A percentile compares a stretch with the other conserved stretches of the same genome.
Conservation (phyloP, 306 rosid genomes). For the Mimosa pudica region DNA sequence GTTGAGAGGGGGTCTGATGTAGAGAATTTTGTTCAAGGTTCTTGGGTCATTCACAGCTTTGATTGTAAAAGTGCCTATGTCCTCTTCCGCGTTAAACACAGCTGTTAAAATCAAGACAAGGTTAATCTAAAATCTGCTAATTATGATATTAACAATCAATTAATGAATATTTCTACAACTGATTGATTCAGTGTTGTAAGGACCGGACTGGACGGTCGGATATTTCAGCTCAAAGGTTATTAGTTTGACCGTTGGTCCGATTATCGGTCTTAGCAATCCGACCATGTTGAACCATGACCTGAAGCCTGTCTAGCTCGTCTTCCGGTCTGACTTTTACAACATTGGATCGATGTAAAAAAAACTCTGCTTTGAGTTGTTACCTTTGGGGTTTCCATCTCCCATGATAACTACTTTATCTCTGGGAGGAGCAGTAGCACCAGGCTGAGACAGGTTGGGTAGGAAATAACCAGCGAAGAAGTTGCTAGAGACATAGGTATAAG, state of each 20-base stretch:
- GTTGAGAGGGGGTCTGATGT: constrained; percentile 46
- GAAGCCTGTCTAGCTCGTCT: too few relatives aligned
- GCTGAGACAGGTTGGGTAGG: constrained; percentile 39
- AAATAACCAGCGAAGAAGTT: constrained; percentile 46
- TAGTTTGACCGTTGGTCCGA: too few relatives aligned
- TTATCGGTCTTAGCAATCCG: too few relatives aligned
- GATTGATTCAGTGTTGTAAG: neutral
- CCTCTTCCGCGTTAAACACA: constrained; percentile 50
- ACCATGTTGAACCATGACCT: too few relatives aligned
- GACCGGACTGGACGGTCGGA: too few relatives aligned
- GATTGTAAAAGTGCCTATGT: constrained; percentile 48
- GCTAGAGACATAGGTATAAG: constrained; percentile 37
- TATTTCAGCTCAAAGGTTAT: too few relatives aligned
- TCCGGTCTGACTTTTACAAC: too few relatives aligned
- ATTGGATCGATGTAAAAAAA: too few relatives aligned
- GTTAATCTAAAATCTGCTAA: neutral
- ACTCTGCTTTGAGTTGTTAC: constrained; percentile 6
- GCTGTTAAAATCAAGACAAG: constrained; percentile 32
- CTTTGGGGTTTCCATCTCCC: constrained; percentile 62
- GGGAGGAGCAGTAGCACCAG: constrained; percentile 38
- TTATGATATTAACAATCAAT: neutral
- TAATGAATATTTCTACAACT: neutral
- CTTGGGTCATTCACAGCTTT: constrained; percentile 57
- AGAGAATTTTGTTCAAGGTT: constrained; percentile 58
- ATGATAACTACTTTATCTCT: constrained; percentile 48